phyloP scores from a whole-genome alignment of 2,329 filamentous ascomycete genomes.

The Cordyceps militaris region DNA sequence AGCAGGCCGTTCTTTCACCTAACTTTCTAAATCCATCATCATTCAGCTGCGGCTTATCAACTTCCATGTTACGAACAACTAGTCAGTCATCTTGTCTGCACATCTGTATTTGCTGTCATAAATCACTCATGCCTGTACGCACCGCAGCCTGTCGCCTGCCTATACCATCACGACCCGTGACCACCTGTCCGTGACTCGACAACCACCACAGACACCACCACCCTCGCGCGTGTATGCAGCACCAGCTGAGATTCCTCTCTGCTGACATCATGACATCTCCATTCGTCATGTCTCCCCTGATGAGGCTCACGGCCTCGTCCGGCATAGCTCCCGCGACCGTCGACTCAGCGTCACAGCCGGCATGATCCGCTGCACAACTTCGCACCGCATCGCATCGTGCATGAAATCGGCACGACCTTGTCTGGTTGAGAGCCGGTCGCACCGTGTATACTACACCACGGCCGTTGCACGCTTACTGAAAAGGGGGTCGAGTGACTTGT shows the following conservation, averaged over 20 bases:
- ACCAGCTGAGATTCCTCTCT: not conserved
- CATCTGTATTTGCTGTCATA: not conserved
- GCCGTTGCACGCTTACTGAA: not conserved
- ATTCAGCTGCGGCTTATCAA: no score
- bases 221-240: not conserved
- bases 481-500: not conserved
- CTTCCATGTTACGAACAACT: not conserved
- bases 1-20: no score
- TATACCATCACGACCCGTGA: conserved; percentile 8
- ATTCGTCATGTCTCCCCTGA: not conserved
- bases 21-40: no score
- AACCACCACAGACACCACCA: not conserved
- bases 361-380: conserved; percentile 2
- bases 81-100: not conserved
- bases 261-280: not conserved
- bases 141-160: not conserved
- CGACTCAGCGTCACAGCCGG: not conserved
- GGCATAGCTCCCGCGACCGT: not conserved
- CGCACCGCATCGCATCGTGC: not conserved
- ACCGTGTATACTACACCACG: not conserved
- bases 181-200: conserved; percentile 1
- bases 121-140: not conserved
- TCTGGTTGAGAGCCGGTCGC: not conserved
- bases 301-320: not conserved
- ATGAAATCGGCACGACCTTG: not conserved